A percentile compares a stretch with the other conserved stretches of the same genome.
Evolutionary conservation across 306 rosid species (phyloP).

Genomic region (Fagus sylvatica): DNA sequence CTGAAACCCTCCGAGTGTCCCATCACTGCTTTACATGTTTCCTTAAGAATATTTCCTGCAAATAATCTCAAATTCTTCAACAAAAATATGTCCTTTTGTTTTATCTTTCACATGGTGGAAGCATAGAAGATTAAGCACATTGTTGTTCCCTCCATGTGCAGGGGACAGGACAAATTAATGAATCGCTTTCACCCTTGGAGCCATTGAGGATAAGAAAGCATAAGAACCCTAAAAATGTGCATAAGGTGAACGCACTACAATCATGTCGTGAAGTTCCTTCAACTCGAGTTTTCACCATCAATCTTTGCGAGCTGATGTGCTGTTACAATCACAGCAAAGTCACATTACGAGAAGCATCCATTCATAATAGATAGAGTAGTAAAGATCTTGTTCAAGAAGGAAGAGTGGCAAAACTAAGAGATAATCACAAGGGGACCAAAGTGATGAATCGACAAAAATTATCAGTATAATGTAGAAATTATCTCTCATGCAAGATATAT

Average conservation of each 20-base stretch:
- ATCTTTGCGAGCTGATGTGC: conserved; percentile 9
- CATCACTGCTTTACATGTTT: not conserved
- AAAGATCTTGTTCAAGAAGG: too few relatives aligned
- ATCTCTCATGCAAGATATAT: too few relatives aligned
- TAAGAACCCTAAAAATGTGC: conserved; percentile 1
- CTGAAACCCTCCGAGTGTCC: not conserved
- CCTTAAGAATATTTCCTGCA: not conserved
- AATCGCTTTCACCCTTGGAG: not conserved
- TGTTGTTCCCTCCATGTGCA: conserved; percentile 4
- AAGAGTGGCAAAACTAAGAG: too few relatives aligned
- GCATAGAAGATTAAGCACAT: not conserved
- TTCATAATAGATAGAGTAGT: too few relatives aligned
- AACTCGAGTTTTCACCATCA: conserved; percentile 1
- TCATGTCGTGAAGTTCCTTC: not conserved
- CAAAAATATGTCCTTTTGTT: not conserved
- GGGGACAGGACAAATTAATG: not conserved
- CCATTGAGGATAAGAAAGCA: conserved; percentile 1
- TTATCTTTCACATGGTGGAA: not conserved
- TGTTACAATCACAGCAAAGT: conserved; percentile 15
- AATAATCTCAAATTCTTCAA: not conserved
- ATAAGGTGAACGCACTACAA: not conserved
- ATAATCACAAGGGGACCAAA: too few relatives aligned
- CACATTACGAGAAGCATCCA: not conserved
- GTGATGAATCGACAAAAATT: too few relatives aligned
- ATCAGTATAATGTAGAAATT: too few relatives aligned